Percentiles rank a stretch among this genome's conserved stretches.
Conservation (phyloP, 139 green algal genomes). For the Auxenochlorella pyrenoidosa region DNA sequence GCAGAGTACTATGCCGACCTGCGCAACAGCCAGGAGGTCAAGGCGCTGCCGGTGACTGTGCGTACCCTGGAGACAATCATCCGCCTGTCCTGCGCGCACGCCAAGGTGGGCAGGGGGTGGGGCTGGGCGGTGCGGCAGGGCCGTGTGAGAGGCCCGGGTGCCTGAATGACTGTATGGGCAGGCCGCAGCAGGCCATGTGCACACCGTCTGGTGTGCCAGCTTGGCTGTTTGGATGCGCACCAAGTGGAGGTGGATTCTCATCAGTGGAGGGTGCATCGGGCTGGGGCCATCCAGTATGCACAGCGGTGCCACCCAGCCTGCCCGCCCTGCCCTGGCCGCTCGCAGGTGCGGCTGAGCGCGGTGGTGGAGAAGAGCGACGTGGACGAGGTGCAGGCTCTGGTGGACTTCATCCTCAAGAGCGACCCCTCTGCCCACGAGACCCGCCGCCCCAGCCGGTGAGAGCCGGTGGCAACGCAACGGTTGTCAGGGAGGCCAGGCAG, state of each 20-base stretch:
- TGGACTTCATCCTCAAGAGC: constrained; percentile 53
- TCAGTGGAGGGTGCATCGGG: too few relatives aligned
- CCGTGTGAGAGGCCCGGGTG: background rate
- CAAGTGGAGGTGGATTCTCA: too few relatives aligned
- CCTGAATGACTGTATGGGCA: too few relatives aligned
- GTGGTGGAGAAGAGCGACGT: constrained; percentile 48
- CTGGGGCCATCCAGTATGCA: too few relatives aligned
- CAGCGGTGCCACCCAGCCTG: background rate
- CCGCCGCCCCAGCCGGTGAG: background rate
- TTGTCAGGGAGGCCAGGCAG: too few relatives aligned
- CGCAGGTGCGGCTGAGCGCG: constrained; percentile 44
- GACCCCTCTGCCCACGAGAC: constrained; percentile 42
- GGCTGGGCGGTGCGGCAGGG: background rate
- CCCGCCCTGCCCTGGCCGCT: background rate
- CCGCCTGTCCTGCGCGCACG: constrained; percentile 92
- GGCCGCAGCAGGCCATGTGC: too few relatives aligned
- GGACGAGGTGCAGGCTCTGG: constrained; percentile 42
- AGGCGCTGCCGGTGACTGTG: constrained; percentile 63
- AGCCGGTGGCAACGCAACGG: too few relatives aligned
- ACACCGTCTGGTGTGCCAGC: too few relatives aligned
- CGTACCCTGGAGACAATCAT: constrained; percentile 97
- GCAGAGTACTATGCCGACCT: constrained; percentile 88
- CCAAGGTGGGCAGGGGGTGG: constrained; percentile 64
- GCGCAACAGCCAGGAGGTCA: constrained; percentile 56
- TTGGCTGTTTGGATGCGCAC: too few relatives aligned